These are phyloP conservation scores for Teunomyces cretensis DNA, from an alignment of 805 yeast genomes.

Conservation along the genomic window DNA sequence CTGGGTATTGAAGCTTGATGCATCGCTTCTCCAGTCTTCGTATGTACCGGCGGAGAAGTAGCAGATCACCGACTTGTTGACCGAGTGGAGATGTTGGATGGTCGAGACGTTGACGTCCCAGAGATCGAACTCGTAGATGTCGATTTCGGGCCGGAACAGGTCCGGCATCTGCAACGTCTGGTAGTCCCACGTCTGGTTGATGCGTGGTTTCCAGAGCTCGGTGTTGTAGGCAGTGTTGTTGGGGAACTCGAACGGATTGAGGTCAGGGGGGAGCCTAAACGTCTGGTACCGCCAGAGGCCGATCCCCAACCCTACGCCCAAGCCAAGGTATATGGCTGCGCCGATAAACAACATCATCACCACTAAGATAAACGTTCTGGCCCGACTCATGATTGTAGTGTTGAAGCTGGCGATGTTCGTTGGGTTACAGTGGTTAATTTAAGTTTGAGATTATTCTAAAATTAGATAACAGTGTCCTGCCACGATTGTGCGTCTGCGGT, in stretches of 20 bases:
- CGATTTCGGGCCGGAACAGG: not conserved
- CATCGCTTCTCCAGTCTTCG: conserved; percentile 28
- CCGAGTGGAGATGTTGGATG: conserved; percentile 16
- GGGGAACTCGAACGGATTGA: not conserved
- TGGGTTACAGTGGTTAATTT: not conserved
- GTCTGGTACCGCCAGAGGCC: conserved; percentile 3
- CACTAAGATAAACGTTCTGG: not conserved
- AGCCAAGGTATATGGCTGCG: not conserved
- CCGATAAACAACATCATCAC: not conserved
- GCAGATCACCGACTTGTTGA: conserved; percentile 23
- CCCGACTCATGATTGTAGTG: not conserved
- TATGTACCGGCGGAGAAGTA: conserved; percentile 31
- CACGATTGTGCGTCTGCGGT: too few species aligned
- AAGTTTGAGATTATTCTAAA: too few species aligned
- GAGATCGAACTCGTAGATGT: conserved; percentile 15
- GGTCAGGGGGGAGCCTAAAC: not conserved
- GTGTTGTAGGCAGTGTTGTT: not conserved
- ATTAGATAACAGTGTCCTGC: too few species aligned
- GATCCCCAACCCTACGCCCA: not conserved
- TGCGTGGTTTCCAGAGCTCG: not conserved
- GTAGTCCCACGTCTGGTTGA: conserved; percentile 1
- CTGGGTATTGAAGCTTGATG: conserved; percentile 11
- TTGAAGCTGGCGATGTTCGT: not conserved
- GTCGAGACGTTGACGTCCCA: conserved; percentile 13
- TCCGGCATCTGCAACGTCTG: not conserved